phyloP scores from a whole-genome alignment of 257 asterid species.

The Voacanga thouarsii region DNA sequence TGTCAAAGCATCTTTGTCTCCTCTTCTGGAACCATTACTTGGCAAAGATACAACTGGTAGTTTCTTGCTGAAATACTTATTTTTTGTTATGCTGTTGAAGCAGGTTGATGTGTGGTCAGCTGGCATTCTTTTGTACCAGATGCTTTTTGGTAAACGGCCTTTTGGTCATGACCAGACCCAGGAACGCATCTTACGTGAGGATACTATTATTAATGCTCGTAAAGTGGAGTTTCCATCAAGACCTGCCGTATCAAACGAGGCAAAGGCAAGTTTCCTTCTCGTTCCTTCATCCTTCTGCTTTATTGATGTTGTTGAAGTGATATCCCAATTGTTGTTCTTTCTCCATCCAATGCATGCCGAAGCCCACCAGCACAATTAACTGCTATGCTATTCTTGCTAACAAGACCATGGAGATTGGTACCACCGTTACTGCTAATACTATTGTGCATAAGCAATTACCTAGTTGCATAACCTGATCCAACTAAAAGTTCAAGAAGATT shows the following conservation, averaged over 20 bases:
- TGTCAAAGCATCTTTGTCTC: neutral
- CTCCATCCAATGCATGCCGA: neutral
- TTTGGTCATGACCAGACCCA: conserved; percentile 97
- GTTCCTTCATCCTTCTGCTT: neutral
- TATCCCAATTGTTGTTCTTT: neutral
- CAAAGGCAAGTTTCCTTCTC: conserved; percentile 54
- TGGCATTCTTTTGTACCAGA: conserved; percentile 89
- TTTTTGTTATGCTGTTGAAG: conserved; percentile 12
- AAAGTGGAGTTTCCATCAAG: conserved; percentile 92
- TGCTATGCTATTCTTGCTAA: neutral
- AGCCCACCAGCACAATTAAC: neutral
- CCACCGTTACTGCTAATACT: neutral
- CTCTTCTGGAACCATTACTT: neutral
- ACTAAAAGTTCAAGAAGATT: neutral
- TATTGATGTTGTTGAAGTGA: neutral
- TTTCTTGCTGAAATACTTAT: neutral
- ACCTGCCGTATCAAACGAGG: conserved; percentile 88
- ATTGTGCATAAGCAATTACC: neutral
- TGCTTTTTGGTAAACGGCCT: conserved; percentile 93
- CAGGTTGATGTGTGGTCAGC: conserved; percentile 99
- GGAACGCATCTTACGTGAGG: conserved; percentile 94
- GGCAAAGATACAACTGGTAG: neutral
- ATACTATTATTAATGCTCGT: conserved; percentile 90
- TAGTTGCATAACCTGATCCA: neutral
- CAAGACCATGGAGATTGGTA: neutral